Base-by-base conservation (phyloP, 306 rosid genomes). In the Dicorynia guianensis region DNA sequence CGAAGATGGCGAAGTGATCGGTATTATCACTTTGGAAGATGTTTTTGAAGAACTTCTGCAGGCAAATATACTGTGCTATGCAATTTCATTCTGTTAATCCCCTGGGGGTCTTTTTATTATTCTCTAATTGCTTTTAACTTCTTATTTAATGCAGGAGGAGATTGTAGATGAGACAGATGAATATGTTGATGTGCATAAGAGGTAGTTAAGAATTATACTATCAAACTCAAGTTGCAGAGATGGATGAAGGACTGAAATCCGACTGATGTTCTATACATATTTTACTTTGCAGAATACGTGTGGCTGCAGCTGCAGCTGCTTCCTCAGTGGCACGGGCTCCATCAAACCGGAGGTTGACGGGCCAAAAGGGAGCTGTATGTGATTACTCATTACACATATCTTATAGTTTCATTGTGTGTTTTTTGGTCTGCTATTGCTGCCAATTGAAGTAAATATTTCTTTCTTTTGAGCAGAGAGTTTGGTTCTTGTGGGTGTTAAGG, bases 131-230 rank as follows among this genome's bases (percentile, higher is more conserved):
- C 55, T n/a, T 71, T 69, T 42, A 54, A 49, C 58, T 46, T 79
- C 34, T 83, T 50, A 34, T 54, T 2, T 48, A 20, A 61, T 78
- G 66, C 85, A 96, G 99, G 99, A 96, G 78, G 99, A 96, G 80
- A 96, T 96, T 87, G 98, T 96, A 54, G 99, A 96, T 48, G 99
- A 96, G 88, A 96, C 98, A 11, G 99, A 96, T 70, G 99, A 92
- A 80, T 96, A 85, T 80, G 99, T 96, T 74, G 99, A 96, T 79
- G 99, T 96, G 44, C 99, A 96, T 81, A 96, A 90, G 83, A 93
- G 98, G 98, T 96, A 83, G 62, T 5, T 20, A 13, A 30, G 64
- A 59, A 54, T 55, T 53, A 76, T 18, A 12, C 33, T 58, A 82
- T 35, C 15, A 70, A 50, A 78, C 58, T 9, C 58, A 71, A 72